Evolutionary conservation across 495 filamentous ascomycete genomes (phyloP), one percentile per base, ranked within the genome.

Genomic region (Beverwykella pulmonaria): DNA sequence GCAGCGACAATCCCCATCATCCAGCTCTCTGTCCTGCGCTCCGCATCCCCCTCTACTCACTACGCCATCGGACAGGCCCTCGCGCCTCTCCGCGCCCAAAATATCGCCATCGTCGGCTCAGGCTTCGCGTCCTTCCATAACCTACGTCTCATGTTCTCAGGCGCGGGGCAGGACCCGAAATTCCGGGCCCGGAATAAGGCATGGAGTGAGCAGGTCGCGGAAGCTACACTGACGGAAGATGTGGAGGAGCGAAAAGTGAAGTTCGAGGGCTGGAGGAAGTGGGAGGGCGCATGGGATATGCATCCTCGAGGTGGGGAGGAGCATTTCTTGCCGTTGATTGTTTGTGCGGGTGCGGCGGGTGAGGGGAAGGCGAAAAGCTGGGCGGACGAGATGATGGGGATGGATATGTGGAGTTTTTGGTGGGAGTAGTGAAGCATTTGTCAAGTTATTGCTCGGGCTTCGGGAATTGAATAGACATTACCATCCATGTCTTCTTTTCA

Each of bases 351-450:
- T 7, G 74, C 65, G 3, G 64, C 64, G 3, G 74, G 64, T 15
- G 73, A 75, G 34, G 72, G 72, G 41, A 70, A 62, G 58, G 71
- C 26, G 49, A 69, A 68, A 65, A 36, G 20, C 1, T 79, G 73
- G 61, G 61, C n/a, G 29, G 78, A 80, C 64, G 65, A 75, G 46
- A 71, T 73, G 62, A 39, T 73, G 53, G 77, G 75, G 14, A 30
- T 74, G 59, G 67, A 75, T 41, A 76, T 77, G 23, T 75, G 71
- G 61, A 73, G 74, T 39, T 80, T 77, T 64, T 80, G 77, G 56
- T 80, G 78, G 78, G 70, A 55, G 30, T 71, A 70, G 36, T 46
- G 15, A 48, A 48, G 15, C 5, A 48, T 6, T 34, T 34, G n/a
- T n/a, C n/a, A n/a, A n/a, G n/a, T n/a, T n/a, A n/a, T n/a, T n/a